These are phyloP conservation scores for Pseudomonodictys pantanalensis DNA, from an alignment of 495 filamentous ascomycete genomes.

Conservation along the genomic window DNA sequence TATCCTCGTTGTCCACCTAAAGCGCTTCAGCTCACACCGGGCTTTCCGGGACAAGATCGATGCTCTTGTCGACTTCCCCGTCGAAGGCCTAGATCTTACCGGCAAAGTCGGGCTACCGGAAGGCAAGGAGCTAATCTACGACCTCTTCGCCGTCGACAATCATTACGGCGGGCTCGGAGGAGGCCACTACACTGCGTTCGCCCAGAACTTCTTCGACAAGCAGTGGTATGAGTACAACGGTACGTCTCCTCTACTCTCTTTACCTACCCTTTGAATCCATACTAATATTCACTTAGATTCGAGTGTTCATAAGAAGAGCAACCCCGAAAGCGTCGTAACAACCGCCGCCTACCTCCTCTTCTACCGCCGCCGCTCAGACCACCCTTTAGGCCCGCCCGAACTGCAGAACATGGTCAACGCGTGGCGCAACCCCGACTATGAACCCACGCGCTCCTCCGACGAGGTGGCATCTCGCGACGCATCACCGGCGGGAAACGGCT, in stretches of 20 bases:
- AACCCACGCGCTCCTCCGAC: constrained; percentile 46
- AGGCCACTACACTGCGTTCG: constrained; percentile 92
- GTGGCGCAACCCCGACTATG: constrained; percentile 44
- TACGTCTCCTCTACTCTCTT: constrained; percentile 45
- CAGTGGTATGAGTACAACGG: constrained; percentile 96
- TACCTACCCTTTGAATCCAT: constrained; percentile 4
- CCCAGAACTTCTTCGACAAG: constrained; percentile 82
- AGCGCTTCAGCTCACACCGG: constrained; percentile 81
- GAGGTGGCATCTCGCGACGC: constrained; percentile 49
- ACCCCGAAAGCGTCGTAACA: constrained; percentile 58
- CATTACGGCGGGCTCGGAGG: constrained; percentile 90
- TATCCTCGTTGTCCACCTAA: constrained; percentile 90
- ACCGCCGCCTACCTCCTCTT: constrained; percentile 87
- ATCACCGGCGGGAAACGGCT: constrained; percentile 73
- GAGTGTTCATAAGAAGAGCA: constrained; percentile 52
- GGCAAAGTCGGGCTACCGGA: constrained; percentile 72
- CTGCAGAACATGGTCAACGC: constrained; percentile 67
- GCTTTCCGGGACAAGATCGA: constrained; percentile 84
- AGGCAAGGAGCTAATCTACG: constrained; percentile 79
- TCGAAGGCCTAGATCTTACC: constrained; percentile 79
- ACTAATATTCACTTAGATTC: constrained; percentile 59
- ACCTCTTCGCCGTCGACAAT: constrained; percentile 91
- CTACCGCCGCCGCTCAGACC: constrained; percentile 79
- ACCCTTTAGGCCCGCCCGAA: constrained; percentile 70
- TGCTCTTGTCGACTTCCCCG: constrained; percentile 84